Conservation (phyloP, 345 rosid species). For the Arabis alpina region DNA sequence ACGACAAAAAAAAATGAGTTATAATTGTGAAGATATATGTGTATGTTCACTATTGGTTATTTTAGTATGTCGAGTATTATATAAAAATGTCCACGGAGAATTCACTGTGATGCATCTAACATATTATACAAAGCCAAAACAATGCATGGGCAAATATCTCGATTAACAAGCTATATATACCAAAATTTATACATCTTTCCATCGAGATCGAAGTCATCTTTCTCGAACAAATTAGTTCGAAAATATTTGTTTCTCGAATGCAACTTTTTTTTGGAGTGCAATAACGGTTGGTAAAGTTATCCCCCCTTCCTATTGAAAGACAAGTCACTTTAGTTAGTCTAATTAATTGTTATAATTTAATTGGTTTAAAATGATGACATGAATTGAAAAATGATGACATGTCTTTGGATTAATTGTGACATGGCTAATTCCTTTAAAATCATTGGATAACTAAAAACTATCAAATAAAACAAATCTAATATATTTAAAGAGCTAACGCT, state of each 20-base stretch:
- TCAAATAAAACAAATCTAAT: no score
- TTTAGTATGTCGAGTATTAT: conserved; percentile 22
- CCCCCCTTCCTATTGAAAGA: no score
- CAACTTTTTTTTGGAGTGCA: neutral
- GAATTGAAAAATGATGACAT: no score
- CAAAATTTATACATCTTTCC: neutral
- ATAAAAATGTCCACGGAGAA: neutral
- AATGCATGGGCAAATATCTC: conserved; percentile 20
- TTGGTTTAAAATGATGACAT: no score
- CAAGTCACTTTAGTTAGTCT: no score
- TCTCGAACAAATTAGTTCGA: neutral
- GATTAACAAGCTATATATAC: neutral
- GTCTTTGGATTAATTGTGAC: no score
- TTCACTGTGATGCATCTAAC: conserved; percentile 32
- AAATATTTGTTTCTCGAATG: neutral
- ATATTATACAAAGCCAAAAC: conserved; percentile 20
- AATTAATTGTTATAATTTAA: no score
- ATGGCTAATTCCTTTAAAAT: no score
- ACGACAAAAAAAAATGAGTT: conserved; percentile 29
- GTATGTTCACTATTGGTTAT: conserved; percentile 33
- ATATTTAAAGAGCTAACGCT: no score
- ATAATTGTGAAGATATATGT: conserved; percentile 30
- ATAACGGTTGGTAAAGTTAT: neutral
- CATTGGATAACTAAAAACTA: no score
- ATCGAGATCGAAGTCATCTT: neutral